Evolutionary conservation across 177 flowering plant species (phyloP), one percentile per base, ranked within the genome.

Genomic region (Vitis hybrid): DNA sequence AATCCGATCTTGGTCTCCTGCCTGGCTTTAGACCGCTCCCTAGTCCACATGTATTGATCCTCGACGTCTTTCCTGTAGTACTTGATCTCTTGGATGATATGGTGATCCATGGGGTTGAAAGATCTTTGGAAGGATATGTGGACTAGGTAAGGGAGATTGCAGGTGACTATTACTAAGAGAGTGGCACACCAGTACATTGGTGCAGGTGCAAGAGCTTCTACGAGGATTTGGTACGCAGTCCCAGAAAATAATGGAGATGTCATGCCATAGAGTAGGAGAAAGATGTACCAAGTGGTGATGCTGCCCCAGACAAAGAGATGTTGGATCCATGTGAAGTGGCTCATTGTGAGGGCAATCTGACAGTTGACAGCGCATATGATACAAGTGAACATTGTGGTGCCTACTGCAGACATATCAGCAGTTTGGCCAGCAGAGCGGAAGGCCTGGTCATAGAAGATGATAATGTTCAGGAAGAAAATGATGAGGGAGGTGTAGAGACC

Each of bases 281-380:
- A 87, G 16, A 87, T 18, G 72, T 87, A 93, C 97, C 98, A 93
- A 9, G 81, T 74, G 57, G 63, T 72, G 2, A 94, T 77, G 78
- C 98, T 90, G 33, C 97, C 98, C 97, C 97, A 92, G 60, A 94
- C 81, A 55, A 90, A 82, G 50, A 84, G 63, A 70, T 92, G 97
- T 65, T 94, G 98, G 52, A 94, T 92, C 93, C 91, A 92, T 10
- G 98, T 92, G 80, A 92, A 94, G 76, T 94, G 94, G 79, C 92
- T 88, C 90, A 92, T 90, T 13, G 89, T 86, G 51, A 94, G 91
- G 0, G 94, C 96, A 51, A 94, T 94, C 76, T 94, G 98, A 76
- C 83, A 84, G 74, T 92, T 94, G 51, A 94, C 94, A 5, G 87
- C 87, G 87, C 96, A 94, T 53, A 94, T 82, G 70, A 92, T 82